Conservation (phyloP, 163 green algal species). For the Smithsoniella earleae region DNA sequence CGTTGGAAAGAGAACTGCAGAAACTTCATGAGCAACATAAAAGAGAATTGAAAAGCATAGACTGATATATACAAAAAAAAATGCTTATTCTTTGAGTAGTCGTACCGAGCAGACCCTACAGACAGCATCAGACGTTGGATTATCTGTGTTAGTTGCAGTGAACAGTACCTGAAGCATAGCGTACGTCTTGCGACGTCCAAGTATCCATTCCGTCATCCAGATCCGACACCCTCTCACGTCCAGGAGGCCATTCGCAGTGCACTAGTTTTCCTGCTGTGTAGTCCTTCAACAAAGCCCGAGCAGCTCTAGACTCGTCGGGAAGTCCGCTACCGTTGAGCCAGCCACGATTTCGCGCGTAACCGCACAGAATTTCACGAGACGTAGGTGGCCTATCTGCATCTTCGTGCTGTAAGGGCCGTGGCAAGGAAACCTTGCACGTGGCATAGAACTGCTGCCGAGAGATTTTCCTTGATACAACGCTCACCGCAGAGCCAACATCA, state of each 20-base stretch:
- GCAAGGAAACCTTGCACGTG: slow-evolving; percentile 41
- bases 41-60: too few relatives aligned
- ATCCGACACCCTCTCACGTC: not conserved
- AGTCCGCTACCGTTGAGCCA: slow-evolving; percentile 65
- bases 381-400: slow-evolving; percentile 38
- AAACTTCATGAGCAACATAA: too few relatives aligned
- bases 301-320: slow-evolving; percentile 76
- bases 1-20: too few relatives aligned
- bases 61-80: too few relatives aligned
- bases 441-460: slow-evolving; percentile 53
- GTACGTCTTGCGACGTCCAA: too few relatives aligned
- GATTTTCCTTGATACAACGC: slow-evolving; percentile 58
- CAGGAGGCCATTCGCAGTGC: slow-evolving; percentile 68
- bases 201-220: slow-evolving; percentile 27
- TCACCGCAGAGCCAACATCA: slow-evolving; percentile 67
- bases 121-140: too few relatives aligned
- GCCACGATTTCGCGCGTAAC: slow-evolving; percentile 43
- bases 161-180: too few relatives aligned
- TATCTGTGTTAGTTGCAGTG: too few relatives aligned
- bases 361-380: slow-evolving; percentile 58
- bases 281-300: slow-evolving; percentile 78
- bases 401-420: slow-evolving; percentile 44
- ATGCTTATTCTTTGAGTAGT: too few relatives aligned
- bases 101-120: too few relatives aligned
- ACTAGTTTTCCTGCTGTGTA: slow-evolving; percentile 81